Evolutionary conservation across 768 basidiomycete species (phyloP).

Genomic region (Paxillus ammoniavirescens): DNA sequence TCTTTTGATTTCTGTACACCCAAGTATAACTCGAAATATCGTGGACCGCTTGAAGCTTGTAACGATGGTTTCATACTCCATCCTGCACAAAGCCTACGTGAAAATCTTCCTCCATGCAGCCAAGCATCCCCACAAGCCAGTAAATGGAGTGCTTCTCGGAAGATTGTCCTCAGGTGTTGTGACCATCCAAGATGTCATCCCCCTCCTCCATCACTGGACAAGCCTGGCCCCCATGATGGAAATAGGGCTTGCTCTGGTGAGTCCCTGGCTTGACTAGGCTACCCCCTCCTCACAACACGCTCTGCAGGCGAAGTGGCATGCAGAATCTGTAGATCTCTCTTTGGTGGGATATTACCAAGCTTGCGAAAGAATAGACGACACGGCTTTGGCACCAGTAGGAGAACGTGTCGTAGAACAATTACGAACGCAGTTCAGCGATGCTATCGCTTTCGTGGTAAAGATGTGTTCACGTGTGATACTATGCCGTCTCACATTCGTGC

Average conservation of each 20-base stretch:
- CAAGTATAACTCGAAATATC: too few relatives aligned
- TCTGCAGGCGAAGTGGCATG: slow-evolving; percentile 56
- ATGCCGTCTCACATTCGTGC: slow-evolving; percentile 5
- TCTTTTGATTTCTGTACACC: too few relatives aligned
- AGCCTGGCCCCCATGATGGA: slow-evolving; percentile 85
- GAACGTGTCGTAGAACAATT: slow-evolving; percentile 61
- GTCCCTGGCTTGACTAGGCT: slow-evolving; percentile 20
- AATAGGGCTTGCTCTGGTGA: slow-evolving; percentile 73
- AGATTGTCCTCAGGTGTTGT: slow-evolving; percentile 39
- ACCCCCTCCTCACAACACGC: slow-evolving; percentile 1
- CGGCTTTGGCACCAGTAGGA: slow-evolving; percentile 60
- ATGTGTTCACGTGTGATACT: background rate
- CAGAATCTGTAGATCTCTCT: slow-evolving; percentile 47
- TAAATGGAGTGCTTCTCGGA: slow-evolving; percentile 79
- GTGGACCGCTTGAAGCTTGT: background rate
- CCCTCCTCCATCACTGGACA: slow-evolving; percentile 84
- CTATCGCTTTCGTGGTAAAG: slow-evolving; percentile 71
- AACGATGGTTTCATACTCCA: slow-evolving; percentile 43
- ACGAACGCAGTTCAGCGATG: slow-evolving; percentile 50
- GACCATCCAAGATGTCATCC: slow-evolving; percentile 62
- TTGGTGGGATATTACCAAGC: slow-evolving; percentile 80
- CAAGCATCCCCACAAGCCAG: slow-evolving; percentile 72
- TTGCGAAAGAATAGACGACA: slow-evolving; percentile 60
- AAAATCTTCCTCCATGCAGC: slow-evolving; percentile 79
- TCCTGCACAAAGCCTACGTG: slow-evolving; percentile 63